Conservation (phyloP, 306 rosid genomes). For the Geum urbanum region DNA sequence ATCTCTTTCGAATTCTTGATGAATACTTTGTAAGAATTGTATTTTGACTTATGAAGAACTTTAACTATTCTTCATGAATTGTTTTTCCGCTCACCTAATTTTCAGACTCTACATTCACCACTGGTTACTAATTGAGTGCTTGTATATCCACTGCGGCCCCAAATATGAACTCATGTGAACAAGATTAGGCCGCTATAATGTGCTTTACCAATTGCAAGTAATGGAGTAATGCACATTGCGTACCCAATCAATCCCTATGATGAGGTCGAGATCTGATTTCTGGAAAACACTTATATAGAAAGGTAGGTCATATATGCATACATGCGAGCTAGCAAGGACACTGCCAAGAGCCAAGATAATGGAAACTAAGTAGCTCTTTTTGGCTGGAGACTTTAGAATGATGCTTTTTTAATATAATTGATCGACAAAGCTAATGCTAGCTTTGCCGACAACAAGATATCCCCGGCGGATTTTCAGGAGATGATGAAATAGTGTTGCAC, state of each 20-base stretch:
- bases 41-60: no score
- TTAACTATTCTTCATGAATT: no score
- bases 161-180: not conserved
- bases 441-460: constrained; percentile 17
- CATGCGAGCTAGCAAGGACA: no score
- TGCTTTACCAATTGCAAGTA: not conserved
- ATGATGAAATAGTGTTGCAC: not conserved
- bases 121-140: no score
- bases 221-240: not conserved
- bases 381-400: not conserved
- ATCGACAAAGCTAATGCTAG: constrained; percentile 10
- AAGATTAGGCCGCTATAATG: not conserved
- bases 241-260: not conserved
- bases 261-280: not conserved
- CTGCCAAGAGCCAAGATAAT: not conserved
- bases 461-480: constrained; percentile 17
- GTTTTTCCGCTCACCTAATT: no score
- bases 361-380: not conserved
- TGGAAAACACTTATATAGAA: not conserved
- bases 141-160: not conserved
- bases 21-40: no score
- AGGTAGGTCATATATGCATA: no score
- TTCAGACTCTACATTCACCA: no score
- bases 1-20: no score
- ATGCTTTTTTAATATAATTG: not conserved